Percentiles rank a stretch among this genome's conserved stretches.
phyloP scores from a whole-genome alignment of 352 stramenopile genomes.

The Phytophthora parvispora region DNA sequence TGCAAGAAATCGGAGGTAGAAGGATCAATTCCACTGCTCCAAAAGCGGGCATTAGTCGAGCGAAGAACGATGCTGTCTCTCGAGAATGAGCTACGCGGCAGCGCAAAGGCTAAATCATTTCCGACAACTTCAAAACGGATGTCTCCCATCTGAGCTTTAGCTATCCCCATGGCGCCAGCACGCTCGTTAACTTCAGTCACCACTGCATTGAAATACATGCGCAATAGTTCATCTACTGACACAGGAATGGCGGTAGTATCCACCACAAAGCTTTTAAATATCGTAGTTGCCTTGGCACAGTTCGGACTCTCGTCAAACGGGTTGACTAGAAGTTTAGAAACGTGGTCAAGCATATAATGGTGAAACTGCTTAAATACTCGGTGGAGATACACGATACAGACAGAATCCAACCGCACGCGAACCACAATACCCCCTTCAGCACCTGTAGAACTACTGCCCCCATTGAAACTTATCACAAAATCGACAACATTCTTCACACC shows the following conservation, averaged over 20 bases:
- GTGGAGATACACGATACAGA: conserved; percentile 87
- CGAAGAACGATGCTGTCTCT: conserved; percentile 78
- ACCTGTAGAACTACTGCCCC: neutral
- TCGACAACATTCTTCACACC: conserved; percentile 78
- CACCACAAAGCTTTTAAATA: conserved; percentile 50
- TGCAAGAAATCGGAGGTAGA: conserved; percentile 80
- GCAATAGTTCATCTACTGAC: conserved; percentile 44
- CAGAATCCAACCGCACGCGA: conserved; percentile 77
- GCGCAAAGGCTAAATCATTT: conserved; percentile 84
- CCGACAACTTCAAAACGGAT: conserved; percentile 74
- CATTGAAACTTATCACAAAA: conserved; percentile 51
- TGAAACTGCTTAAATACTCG: conserved; percentile 91
- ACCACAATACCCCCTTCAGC: conserved; percentile 35
- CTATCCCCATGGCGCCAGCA: conserved; percentile 26
- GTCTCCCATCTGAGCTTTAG: conserved; percentile 15
- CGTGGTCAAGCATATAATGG: conserved; percentile 77
- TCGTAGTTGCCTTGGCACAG: conserved; percentile 29
- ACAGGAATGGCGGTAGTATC: conserved; percentile 47
- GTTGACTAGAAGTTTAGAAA: conserved; percentile 33
- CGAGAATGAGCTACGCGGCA: conserved; percentile 86
- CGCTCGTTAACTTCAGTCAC: conserved; percentile 22
- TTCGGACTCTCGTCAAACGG: conserved; percentile 44
- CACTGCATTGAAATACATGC: conserved; percentile 43
- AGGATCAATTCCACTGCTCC: conserved; percentile 73
- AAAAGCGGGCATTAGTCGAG: conserved; percentile 80